These are phyloP conservation scores for Hypoxylon sp. DNA, from an alignment of 2,329 filamentous ascomycete genomes.

Conservation along the genomic window DNA sequence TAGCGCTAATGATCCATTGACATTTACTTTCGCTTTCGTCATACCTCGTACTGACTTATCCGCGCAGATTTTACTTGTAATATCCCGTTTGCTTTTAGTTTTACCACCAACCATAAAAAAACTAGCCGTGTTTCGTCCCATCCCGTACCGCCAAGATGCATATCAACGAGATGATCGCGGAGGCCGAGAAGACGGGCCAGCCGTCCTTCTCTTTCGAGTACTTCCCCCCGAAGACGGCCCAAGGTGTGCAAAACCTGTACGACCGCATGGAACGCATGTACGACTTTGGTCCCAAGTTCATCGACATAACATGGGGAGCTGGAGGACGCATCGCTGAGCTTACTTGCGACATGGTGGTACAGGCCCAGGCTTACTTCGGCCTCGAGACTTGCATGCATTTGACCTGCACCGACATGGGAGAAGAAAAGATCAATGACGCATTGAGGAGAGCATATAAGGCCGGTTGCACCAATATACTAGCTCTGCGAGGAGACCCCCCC, in stretches of 20 bases:
- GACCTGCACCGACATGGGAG: slow-evolving; percentile 98
- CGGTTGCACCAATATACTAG: slow-evolving; percentile 97
- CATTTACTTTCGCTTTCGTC: background rate
- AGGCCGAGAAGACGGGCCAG: slow-evolving; percentile 82
- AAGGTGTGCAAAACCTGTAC: slow-evolving; percentile 99
- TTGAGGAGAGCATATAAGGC: slow-evolving; percentile 91
- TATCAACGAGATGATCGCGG: slow-evolving; percentile 90
- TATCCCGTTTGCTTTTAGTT: slow-evolving; percentile 13
- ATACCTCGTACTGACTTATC: slow-evolving; percentile 16
- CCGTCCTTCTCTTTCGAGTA: slow-evolving; percentile 99
- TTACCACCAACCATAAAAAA: slow-evolving; percentile 3
- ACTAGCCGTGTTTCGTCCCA: slow-evolving; percentile 1
- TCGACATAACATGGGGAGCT: slow-evolving; percentile 98
- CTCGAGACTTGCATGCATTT: slow-evolving; percentile 99
- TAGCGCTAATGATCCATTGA: background rate
- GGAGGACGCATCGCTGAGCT: slow-evolving; percentile 91
- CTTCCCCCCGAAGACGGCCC: slow-evolving; percentile 97
- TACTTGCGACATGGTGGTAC: slow-evolving; percentile 97
- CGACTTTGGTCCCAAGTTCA: slow-evolving; percentile 91
- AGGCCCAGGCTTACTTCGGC: slow-evolving; percentile 94
- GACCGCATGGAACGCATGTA: slow-evolving; percentile 99
- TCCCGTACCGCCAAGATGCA: slow-evolving; percentile 78
- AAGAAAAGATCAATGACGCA: slow-evolving; percentile 90
- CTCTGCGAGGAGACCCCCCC: slow-evolving; percentile 92
- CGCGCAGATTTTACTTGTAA: slow-evolving; percentile 34